These are phyloP conservation scores for Blastobotrys serpentis DNA, from an alignment of 1,139 yeast genomes.

Conservation along the genomic window DNA sequence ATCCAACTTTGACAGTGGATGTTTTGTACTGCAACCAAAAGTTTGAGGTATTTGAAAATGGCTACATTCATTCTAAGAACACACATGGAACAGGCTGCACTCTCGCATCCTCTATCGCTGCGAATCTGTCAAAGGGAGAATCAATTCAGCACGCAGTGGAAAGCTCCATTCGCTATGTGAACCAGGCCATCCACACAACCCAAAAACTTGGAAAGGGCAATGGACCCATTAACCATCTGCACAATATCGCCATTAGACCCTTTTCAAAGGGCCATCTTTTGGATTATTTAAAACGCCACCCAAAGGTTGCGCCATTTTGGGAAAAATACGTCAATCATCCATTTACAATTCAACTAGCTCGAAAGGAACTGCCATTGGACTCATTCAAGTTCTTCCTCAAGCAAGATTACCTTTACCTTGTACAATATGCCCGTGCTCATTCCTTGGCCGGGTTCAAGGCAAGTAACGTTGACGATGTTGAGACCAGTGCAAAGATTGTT, in stretches of 20 bases:
- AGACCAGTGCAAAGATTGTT: constrained; percentile 53
- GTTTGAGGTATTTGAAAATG: constrained; percentile 51
- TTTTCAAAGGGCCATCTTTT: constrained; percentile 46
- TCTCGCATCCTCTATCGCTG: constrained; percentile 75
- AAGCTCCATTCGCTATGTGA: constrained; percentile 63
- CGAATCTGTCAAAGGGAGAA: constrained; percentile 62
- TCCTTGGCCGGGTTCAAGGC: constrained; percentile 65
- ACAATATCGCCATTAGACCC: constrained; percentile 37
- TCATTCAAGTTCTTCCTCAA: constrained; percentile 59
- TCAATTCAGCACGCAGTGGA: constrained; percentile 52
- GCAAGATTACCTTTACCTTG: constrained; percentile 71
- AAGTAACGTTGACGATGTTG: constrained; percentile 51
- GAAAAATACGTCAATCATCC: constrained; percentile 56
- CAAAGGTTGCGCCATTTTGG: constrained; percentile 58
- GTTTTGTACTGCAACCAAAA: constrained; percentile 51
- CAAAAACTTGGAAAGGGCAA: constrained; percentile 52
- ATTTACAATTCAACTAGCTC: constrained; percentile 56
- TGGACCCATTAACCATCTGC: constrained; percentile 73
- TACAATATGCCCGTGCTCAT: constrained; percentile 69
- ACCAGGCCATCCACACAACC: constrained; percentile 54
- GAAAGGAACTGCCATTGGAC: constrained; percentile 49
- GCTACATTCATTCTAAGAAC: constrained; percentile 49
- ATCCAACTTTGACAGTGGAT: constrained; percentile 48
- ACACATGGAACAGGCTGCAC: constrained; percentile 96
- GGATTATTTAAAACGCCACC: constrained; percentile 56